Evolutionary conservation across 2,329 filamentous ascomycete species (phyloP).

Genomic region (Nemania sp.): DNA sequence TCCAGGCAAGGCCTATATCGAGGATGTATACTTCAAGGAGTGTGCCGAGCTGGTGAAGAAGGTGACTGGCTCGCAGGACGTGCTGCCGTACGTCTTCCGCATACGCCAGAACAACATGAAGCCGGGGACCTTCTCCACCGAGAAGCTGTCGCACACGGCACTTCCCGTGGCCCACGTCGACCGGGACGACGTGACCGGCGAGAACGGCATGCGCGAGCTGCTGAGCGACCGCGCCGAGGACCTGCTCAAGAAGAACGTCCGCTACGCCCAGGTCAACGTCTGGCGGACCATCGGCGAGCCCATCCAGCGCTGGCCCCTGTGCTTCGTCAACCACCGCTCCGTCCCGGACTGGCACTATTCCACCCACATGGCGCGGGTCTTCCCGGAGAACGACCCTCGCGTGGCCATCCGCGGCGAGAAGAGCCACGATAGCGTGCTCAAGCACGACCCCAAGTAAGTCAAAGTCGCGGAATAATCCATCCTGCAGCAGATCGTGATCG

Average conservation of each 20-base stretch:
- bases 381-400: slow-evolving; percentile 34
- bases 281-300: slow-evolving; percentile 36
- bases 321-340: slow-evolving; percentile 34
- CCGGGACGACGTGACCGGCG: slow-evolving; percentile 33
- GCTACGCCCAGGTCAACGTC: slow-evolving; percentile 36
- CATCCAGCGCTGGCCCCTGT: slow-evolving; percentile 36
- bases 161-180: slow-evolving; percentile 36
- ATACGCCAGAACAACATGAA: slow-evolving; percentile 36
- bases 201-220: slow-evolving; percentile 33
- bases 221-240: slow-evolving; percentile 32
- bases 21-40: slow-evolving; percentile 37
- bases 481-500: too few relatives aligned
- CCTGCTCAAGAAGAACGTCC: slow-evolving; percentile 32
- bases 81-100: slow-evolving; percentile 36
- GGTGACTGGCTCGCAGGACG: slow-evolving; percentile 33
- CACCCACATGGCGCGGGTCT: slow-evolving; percentile 34
- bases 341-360: slow-evolving; percentile 34
- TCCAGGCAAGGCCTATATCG: slow-evolving; percentile 32
- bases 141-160: slow-evolving; percentile 34
- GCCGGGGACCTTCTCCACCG: slow-evolving; percentile 31
- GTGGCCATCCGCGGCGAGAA: slow-evolving; percentile 34
- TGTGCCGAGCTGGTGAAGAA: slow-evolving; percentile 34
- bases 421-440: slow-evolving; percentile 36
- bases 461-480: too few relatives aligned
- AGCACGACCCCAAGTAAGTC: slow-evolving; percentile 35